These are phyloP conservation scores for Angophora floribunda DNA, from an alignment of 345 rosid genomes.

Conservation along the genomic window DNA sequence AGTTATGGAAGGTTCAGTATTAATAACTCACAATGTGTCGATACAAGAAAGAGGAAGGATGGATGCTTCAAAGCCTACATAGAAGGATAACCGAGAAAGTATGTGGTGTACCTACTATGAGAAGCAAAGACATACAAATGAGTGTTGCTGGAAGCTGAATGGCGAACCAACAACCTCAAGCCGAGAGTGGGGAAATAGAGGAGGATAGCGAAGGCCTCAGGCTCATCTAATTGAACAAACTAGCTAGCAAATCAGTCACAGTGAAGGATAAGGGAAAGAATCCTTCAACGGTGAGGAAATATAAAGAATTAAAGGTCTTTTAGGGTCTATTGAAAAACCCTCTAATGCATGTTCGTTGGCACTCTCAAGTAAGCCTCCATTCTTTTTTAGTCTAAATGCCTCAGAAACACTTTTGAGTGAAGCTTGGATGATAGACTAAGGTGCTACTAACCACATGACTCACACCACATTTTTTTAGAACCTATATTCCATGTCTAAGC, in stretches of 20 bases:
- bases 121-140: neutral
- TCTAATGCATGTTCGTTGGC: too few relatives aligned
- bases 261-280: neutral
- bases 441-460: too few relatives aligned
- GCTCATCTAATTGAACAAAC: neutral
- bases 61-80: neutral
- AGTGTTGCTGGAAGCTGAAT: neutral
- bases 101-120: neutral
- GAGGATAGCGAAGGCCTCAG: too few relatives aligned
- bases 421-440: too few relatives aligned
- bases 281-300: neutral
- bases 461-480: too few relatives aligned
- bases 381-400: too few relatives aligned
- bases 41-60: neutral
- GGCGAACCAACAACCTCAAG: neutral
- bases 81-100: neutral
- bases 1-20: neutral
- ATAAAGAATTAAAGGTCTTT: too few relatives aligned
- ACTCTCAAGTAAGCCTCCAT: too few relatives aligned
- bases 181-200: neutral
- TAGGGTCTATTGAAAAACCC: too few relatives aligned
- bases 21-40: neutral
- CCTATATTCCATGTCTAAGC: too few relatives aligned
- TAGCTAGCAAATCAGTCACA: neutral
- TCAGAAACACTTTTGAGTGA: too few relatives aligned